Base-by-base conservation (phyloP, 2,329 filamentous ascomycete genomes). In the Fusarium anthophilum region DNA sequence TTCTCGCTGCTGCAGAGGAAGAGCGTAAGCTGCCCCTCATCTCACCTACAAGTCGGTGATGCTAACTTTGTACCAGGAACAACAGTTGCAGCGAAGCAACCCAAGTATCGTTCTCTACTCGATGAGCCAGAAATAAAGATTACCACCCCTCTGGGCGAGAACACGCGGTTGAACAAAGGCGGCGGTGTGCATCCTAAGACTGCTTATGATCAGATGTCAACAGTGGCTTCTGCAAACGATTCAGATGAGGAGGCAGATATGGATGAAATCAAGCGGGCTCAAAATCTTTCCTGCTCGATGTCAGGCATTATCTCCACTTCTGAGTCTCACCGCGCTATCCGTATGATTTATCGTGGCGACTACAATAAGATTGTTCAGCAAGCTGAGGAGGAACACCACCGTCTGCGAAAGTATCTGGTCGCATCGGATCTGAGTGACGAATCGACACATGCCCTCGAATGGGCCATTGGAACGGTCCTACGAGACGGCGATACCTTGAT, bases 381-480 rank as follows among this genome's bases (percentile, higher is more conserved):
- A 78, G 93, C 93, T 1, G 91, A 95, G 64, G 92, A 94, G 18
- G 94, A 94, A 59, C 88, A 94, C 56, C 91, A 93, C 56, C 90
- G 93, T 60, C 89, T 96, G 69, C 90, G 96, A 60, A 97, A 96
- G 78, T 99, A 98, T 80, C 86, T 99, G 22, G 95, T 98, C n/a
- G 96, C 96, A 7, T 98, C 94, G 0, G 96, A 99, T 82, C 85
- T 98, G 8, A 98, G 95, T 76, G 94, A 96, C 43, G 96, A 99
- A 84, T 95, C 96, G 9, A 94, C 94, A 12, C 97, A 98, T 81
- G 96, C 96, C 3, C 87, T 99, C 38, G 96, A 99, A 82, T 99
- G 96, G 96, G 96, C 96, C 0, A 95, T 99, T 63, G 96, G 96
- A 13, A 98, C 96, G 0, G 95, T 98, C 11, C 87, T 99, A 37